Evolutionary conservation across 768 basidiomycete genomes (phyloP).

Genomic region (Leccinum disarticulatum): DNA sequence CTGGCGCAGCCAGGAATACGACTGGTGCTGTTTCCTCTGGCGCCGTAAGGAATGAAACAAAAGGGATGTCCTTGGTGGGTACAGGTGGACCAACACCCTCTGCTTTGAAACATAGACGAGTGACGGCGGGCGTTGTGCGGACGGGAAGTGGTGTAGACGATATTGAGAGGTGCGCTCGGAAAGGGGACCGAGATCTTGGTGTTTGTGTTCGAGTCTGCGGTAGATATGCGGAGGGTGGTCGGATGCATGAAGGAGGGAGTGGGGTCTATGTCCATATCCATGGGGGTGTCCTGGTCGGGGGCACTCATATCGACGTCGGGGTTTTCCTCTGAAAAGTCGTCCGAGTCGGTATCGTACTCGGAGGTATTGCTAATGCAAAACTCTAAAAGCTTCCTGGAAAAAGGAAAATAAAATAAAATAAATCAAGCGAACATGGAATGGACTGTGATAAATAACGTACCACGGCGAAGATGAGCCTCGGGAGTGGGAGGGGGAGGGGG

Average conservation of each 20-base stretch:
- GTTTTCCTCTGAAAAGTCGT: conserved; percentile 27
- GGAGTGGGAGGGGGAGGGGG: no score
- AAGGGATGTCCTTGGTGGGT: conserved; percentile 26
- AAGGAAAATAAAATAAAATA: no score
- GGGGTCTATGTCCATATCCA: conserved; percentile 33
- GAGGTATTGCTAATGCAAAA: neutral
- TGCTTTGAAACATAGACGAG: conserved; percentile 26
- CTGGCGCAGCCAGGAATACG: conserved; percentile 10
- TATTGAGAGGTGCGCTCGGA: conserved; percentile 16
- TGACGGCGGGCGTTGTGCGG: conserved; percentile 29
- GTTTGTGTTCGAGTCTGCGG: conserved; percentile 16
- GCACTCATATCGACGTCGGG: conserved; percentile 31
- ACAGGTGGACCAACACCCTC: conserved; percentile 30
- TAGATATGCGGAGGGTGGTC: conserved; percentile 33
- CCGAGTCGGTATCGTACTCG: conserved; percentile 33
- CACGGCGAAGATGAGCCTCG: neutral
- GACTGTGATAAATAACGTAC: neutral
- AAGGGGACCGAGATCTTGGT: conserved; percentile 7
- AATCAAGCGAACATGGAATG: neutral
- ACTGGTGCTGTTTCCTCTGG: conserved; percentile 10
- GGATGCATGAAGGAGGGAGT: conserved; percentile 40
- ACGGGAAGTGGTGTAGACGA: conserved; percentile 5
- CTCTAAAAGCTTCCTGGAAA: neutral
- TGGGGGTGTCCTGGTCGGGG: conserved; percentile 28
- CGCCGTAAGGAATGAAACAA: conserved; percentile 37